Conservation (phyloP, 2,329 filamentous ascomycete species). For the Aspergillus ibericus region DNA sequence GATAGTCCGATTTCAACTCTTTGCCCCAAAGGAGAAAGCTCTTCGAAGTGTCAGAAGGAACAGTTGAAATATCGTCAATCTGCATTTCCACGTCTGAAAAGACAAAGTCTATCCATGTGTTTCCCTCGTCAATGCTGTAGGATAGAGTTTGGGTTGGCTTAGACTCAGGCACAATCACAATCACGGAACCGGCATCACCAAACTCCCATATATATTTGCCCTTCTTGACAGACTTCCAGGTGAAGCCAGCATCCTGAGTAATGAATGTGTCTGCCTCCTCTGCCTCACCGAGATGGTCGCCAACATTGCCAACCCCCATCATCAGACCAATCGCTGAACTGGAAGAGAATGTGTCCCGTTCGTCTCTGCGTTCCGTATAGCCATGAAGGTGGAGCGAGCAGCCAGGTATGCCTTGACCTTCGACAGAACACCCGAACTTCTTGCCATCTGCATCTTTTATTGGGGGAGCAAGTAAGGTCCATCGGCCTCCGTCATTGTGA, state of each 20-base stretch:
- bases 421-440: constrained; percentile 64
- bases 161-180: constrained; percentile 78
- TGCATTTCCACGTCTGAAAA: constrained; percentile 72
- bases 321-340: constrained; percentile 85
- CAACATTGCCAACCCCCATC: constrained; percentile 90
- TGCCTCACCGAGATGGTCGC: constrained; percentile 63
- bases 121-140: constrained; percentile 80
- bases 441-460: constrained; percentile 69
- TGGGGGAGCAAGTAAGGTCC: constrained; percentile 75
- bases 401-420: constrained; percentile 56
- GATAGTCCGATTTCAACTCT: constrained; percentile 46
- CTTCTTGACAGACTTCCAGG: constrained; percentile 81
- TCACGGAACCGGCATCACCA: constrained; percentile 89
- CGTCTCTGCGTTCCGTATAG: constrained; percentile 86
- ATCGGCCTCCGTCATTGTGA: constrained; percentile 92
- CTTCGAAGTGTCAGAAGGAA: constrained; percentile 82
- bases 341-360: constrained; percentile 82
- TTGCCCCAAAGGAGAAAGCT: constrained; percentile 90
- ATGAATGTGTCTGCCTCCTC: constrained; percentile 86
- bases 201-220: constrained; percentile 92
- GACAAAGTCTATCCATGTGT: constrained; percentile 71
- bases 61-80: constrained; percentile 79
- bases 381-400: constrained; percentile 93
- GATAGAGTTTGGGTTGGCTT: constrained; percentile 66
- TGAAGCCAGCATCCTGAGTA: constrained; percentile 85